Percentiles rank a stretch among this genome's conserved stretches.
These are phyloP conservation scores for Bolboschoenus planiculmis DNA, from an alignment of 176 grass and related monocot species.

Conservation along the genomic window DNA sequence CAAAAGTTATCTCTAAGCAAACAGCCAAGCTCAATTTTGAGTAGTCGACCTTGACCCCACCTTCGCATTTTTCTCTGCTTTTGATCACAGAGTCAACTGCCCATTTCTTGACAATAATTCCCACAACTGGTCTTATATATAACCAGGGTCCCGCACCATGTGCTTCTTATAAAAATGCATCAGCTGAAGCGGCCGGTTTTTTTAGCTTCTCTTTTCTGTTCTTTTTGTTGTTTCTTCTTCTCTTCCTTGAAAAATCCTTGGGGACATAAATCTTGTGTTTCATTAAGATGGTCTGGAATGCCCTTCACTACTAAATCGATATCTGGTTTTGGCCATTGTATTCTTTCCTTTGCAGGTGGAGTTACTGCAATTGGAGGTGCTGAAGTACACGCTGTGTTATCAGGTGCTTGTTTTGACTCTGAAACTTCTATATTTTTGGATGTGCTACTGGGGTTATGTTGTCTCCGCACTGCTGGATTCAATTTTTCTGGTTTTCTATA, in stretches of 20 bases:
- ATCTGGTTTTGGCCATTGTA: constrained; percentile 10
- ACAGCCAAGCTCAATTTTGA: constrained; percentile 16
- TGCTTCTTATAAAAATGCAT: not conserved
- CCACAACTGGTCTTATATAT: constrained; percentile 15
- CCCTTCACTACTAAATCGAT: constrained; percentile 11
- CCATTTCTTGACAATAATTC: constrained; percentile 5
- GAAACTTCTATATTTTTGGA: not conserved
- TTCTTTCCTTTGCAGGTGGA: not conserved
- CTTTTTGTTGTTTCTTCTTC: constrained; percentile 13
- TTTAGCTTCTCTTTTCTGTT: constrained; percentile 4
- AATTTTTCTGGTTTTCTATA: not conserved
- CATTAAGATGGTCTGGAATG: not conserved
- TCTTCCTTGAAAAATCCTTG: not conserved
- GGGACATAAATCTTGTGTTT: not conserved
- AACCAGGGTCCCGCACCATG: constrained; percentile 12
- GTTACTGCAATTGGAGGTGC: not conserved
- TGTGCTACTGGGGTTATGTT: not conserved
- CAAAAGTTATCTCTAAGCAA: constrained; percentile 15
- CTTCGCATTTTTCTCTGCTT: not conserved
- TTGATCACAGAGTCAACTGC: not conserved
- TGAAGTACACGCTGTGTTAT: not conserved
- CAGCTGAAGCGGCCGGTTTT: not conserved
- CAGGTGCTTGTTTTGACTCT: not conserved
- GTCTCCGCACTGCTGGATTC: not conserved
- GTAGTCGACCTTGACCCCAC: not conserved